Conservation (phyloP, 1,284 basidiomycete species). For the Afroboletus lepidellus region DNA sequence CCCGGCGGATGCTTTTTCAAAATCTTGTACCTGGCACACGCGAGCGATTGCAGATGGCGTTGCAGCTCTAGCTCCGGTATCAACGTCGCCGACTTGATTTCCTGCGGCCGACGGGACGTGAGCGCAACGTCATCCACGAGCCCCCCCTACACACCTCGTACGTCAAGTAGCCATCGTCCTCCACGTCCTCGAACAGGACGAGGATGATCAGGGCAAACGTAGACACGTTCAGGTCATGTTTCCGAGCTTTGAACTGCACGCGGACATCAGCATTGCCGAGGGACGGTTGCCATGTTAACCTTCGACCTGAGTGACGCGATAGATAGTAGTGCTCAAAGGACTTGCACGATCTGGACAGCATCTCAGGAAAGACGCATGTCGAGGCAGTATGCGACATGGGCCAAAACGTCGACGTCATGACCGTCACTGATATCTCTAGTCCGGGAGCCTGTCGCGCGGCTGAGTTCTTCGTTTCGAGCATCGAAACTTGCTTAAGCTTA, state of each 20-base stretch:
- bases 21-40: slow-evolving; percentile 96
- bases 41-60: slow-evolving; percentile 92
- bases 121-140: not conserved
- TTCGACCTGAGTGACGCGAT: slow-evolving; percentile 83
- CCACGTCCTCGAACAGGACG: slow-evolving; percentile 79
- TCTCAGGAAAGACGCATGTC: slow-evolving; percentile 66
- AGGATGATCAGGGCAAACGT: slow-evolving; percentile 90
- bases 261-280: slow-evolving; percentile 90
- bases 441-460: slow-evolving; percentile 52
- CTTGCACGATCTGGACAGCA: slow-evolving; percentile 63
- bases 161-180: slow-evolving; percentile 66
- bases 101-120: slow-evolving; percentile 39
- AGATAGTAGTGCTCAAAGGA: slow-evolving; percentile 92
- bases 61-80: slow-evolving; percentile 82
- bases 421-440: slow-evolving; percentile 81
- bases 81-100: slow-evolving; percentile 67
- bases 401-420: slow-evolving; percentile 95
- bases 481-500: slow-evolving; percentile 32
- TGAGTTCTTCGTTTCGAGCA: slow-evolving; percentile 9
- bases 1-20: slow-evolving; percentile 89
- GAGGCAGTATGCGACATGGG: slow-evolving; percentile 69
- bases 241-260: slow-evolving; percentile 76
- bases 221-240: slow-evolving; percentile 91
- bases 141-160: slow-evolving; percentile 59
- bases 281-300: slow-evolving; percentile 93